phyloP scores from a whole-genome alignment of 345 rosid species.

The Hibiscus syriacus region DNA sequence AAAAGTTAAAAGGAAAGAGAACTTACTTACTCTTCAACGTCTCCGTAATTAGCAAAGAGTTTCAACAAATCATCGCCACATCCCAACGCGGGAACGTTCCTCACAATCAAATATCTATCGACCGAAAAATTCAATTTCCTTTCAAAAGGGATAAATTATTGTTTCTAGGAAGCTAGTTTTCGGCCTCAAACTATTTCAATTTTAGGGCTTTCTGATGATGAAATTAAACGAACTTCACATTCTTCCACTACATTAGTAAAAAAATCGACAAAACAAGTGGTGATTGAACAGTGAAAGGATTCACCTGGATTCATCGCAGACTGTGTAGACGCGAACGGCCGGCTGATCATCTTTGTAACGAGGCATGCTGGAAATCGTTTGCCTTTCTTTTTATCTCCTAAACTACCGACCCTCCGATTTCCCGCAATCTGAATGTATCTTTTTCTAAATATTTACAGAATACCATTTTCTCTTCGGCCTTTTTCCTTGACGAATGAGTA shows the following conservation, averaged over 20 bases:
- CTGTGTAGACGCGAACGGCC: constrained; percentile 76
- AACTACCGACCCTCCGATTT: neutral
- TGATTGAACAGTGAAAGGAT: neutral
- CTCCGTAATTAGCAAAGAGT: constrained; percentile 66
- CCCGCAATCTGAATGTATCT: neutral
- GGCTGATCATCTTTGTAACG: constrained; percentile 54
- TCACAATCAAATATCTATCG: constrained; percentile 65
- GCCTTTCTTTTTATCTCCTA: neutral
- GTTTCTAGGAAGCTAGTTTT: neutral
- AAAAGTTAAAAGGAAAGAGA: neutral
- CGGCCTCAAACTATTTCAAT: neutral
- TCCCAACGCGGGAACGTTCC: constrained; percentile 88
- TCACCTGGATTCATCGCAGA: constrained; percentile 81
- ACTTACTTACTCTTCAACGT: constrained; percentile 66
- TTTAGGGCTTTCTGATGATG: neutral
- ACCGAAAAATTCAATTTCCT: neutral
- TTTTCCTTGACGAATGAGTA: too few relatives aligned
- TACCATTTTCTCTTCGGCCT: too few relatives aligned
- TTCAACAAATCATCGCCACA: constrained; percentile 79
- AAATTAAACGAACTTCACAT: neutral
- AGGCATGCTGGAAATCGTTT: constrained; percentile 32
- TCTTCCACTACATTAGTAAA: neutral
- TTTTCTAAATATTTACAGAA: neutral
- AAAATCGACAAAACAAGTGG: neutral
- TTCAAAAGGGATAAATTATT: neutral